Percentiles rank a stretch among this genome's conserved stretches.
Conservation (phyloP, 1,139 yeast genomes). For the Yamadazyma epiphylla region DNA sequence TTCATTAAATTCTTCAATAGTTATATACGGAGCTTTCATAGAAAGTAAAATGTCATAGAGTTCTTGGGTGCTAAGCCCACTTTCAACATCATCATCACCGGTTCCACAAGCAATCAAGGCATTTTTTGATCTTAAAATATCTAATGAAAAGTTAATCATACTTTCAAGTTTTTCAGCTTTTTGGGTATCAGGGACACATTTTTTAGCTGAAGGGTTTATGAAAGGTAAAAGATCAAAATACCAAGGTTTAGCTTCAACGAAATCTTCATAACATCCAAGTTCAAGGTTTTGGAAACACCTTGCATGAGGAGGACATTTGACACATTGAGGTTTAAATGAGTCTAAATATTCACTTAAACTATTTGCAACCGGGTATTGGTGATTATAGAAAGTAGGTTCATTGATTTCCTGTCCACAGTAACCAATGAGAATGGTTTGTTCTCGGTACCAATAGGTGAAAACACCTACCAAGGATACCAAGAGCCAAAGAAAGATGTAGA, state of each 20-base stretch:
- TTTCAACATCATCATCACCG: conserved; percentile 31
- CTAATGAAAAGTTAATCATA: conserved; percentile 65
- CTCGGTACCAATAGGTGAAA: conserved; percentile 58
- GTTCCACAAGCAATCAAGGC: conserved; percentile 69
- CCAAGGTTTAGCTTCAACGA: conserved; percentile 52
- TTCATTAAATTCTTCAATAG: conserved; percentile 74
- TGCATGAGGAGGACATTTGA: conserved; percentile 79
- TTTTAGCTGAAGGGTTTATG: conserved; percentile 37
- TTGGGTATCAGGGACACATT: conserved; percentile 75
- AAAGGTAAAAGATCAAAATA: conserved; percentile 55
- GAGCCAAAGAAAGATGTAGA: conserved; percentile 25
- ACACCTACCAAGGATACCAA: conserved; percentile 22
- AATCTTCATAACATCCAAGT: conserved; percentile 27
- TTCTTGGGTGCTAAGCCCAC: conserved; percentile 52
- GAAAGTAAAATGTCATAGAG: conserved; percentile 57
- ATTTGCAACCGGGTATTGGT: conserved; percentile 16
- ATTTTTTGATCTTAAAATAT: conserved; percentile 62
- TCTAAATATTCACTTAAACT: conserved; percentile 31
- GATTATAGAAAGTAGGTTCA: conserved; percentile 27
- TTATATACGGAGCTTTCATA: conserved; percentile 55
- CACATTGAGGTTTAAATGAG: conserved; percentile 57
- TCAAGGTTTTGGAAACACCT: conserved; percentile 40
- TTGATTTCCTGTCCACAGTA: conserved; percentile 63
- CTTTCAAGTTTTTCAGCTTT: conserved; percentile 66
- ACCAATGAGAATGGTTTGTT: conserved; percentile 56